Conservation (phyloP, 306 rosid species). For the Vigna reflexopilosa region DNA sequence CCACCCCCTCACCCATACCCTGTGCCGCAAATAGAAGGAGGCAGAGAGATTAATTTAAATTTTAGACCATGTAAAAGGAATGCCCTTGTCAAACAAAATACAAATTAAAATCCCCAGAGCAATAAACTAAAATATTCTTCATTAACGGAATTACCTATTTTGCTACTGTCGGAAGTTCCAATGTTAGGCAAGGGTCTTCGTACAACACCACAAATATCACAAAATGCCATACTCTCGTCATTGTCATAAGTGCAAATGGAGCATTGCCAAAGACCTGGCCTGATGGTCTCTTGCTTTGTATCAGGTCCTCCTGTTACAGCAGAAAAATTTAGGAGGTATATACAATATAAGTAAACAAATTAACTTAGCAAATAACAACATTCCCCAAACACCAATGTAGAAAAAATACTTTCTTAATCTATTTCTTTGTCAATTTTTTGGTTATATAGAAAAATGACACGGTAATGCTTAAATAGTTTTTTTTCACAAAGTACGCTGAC, state of each 20-base stretch:
- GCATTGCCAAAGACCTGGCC: constrained; percentile 71
- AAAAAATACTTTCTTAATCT: constrained; percentile 15
- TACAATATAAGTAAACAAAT: not conserved
- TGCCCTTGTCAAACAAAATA: constrained; percentile 40
- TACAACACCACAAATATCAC: constrained; percentile 94
- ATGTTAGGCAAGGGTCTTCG: constrained; percentile 55
- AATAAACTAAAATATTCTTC: constrained; percentile 31
- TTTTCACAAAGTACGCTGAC: too few relatives aligned
- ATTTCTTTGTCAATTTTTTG: not conserved
- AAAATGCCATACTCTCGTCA: constrained; percentile 69
- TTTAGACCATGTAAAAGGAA: constrained; percentile 27
- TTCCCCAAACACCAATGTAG: not conserved
- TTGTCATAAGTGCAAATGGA: constrained; percentile 88
- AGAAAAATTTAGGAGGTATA: constrained; percentile 31
- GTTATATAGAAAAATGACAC: not conserved
- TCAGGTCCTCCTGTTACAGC: constrained; percentile 54
- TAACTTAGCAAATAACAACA: constrained; percentile 1
- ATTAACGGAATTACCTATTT: constrained; percentile 67
- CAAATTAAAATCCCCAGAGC: constrained; percentile 1
- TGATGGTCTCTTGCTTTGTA: constrained; percentile 54
- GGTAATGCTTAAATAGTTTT: too few relatives aligned
- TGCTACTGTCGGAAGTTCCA: constrained; percentile 44
- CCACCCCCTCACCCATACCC: not conserved
- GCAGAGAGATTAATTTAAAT: constrained; percentile 3
- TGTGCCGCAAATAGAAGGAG: not conserved